Evolutionary conservation across 1,139 yeast species (phyloP).

Genomic region (Taphrina flavorubra): DNA sequence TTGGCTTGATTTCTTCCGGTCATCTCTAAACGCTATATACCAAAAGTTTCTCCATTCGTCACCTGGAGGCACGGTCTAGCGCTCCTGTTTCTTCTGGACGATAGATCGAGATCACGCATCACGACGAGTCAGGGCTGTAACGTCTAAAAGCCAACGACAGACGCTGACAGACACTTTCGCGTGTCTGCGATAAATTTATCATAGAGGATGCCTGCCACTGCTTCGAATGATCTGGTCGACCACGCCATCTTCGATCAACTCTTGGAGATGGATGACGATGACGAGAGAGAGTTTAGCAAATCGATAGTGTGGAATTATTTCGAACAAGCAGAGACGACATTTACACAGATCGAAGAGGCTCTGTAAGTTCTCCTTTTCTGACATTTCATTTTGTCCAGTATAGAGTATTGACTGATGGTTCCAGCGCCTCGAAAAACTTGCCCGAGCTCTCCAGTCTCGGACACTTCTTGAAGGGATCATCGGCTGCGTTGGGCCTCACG

Average conservation of each 20-base stretch:
- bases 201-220: constrained; percentile 10
- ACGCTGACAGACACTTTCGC: too few relatives aligned
- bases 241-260: constrained; percentile 89
- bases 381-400: too few relatives aligned
- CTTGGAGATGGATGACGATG: constrained; percentile 92
- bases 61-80: neutral
- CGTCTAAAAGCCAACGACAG: too few relatives aligned
- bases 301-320: constrained; percentile 80
- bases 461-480: constrained; percentile 92
- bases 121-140: too few relatives aligned
- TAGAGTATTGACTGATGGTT: neutral
- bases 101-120: neutral
- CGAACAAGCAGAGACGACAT: constrained; percentile 85
- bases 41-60: neutral
- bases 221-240: constrained; percentile 67
- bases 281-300: constrained; percentile 76
- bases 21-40: too few relatives aligned
- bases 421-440: constrained; percentile 55
- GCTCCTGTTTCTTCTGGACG: neutral
- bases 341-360: constrained; percentile 69
- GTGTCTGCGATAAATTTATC: too few relatives aligned
- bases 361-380: constrained; percentile 49
- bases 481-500: constrained; percentile 88
- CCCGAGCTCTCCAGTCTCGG: constrained; percentile 75
- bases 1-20: too few relatives aligned